A percentile compares a stretch with the other conserved stretches of the same genome.
Conservation (phyloP, 169 alveolate genomes). For the Cryptosporidium ryanae region DNA sequence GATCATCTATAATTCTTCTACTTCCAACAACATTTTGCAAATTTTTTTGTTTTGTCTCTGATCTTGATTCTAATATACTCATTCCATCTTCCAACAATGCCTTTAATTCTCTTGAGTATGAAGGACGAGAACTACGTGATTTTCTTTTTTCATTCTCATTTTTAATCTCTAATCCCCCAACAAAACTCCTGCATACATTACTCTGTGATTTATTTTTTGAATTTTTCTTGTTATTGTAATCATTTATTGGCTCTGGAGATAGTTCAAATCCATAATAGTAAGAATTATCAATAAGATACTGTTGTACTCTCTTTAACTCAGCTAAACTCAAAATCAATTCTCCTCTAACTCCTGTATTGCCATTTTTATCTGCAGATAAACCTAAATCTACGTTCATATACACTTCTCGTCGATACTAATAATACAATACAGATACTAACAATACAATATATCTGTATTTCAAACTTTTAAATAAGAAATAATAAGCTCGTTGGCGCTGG, state of each 20-base stretch:
- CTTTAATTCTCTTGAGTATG: conserved; percentile 67
- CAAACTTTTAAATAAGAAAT: too few relatives aligned
- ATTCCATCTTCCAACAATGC: conserved; percentile 65
- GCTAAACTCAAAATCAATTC: conserved; percentile 32
- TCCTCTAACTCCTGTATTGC: conserved; percentile 59
- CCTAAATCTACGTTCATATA: conserved; percentile 11
- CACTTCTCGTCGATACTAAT: neutral
- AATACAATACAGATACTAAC: neutral
- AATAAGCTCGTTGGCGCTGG: too few relatives aligned
- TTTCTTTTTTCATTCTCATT: conserved; percentile 30
- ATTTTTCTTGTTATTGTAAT: neutral
- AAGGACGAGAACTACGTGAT: conserved; percentile 66
- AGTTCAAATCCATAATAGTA: conserved; percentile 60
- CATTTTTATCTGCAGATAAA: conserved; percentile 49
- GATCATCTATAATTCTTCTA: conserved; percentile 23
- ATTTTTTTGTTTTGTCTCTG: conserved; percentile 20
- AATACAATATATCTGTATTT: too few relatives aligned
- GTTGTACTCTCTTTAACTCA: conserved; percentile 33
- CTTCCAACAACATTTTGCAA: conserved; percentile 22
- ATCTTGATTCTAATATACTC: conserved; percentile 27
- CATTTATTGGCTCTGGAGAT: conserved; percentile 47
- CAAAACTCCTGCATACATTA: neutral
- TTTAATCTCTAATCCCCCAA: neutral
- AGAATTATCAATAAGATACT: conserved; percentile 33
- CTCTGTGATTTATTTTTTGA: conserved; percentile 9